phyloP scores from a whole-genome alignment of 495 filamentous ascomycete species.

The Durotheca rogersii region DNA sequence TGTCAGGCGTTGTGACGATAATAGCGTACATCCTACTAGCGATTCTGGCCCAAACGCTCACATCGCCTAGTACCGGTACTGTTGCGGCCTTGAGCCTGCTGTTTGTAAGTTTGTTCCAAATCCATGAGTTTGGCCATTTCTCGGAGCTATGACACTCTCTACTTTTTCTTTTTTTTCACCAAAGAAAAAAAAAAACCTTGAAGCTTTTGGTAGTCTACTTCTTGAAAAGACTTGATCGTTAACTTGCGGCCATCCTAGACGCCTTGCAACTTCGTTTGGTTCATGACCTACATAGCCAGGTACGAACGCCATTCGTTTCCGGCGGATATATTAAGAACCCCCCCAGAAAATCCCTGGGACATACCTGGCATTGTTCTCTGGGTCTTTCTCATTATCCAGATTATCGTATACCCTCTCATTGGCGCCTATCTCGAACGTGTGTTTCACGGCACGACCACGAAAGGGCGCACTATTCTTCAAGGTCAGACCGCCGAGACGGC shows the following conservation, averaged over 20 bases:
- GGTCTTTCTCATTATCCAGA: constrained; percentile 70
- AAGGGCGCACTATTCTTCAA: constrained; percentile 55
- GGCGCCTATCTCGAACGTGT: constrained; percentile 70
- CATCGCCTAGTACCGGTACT: constrained; percentile 54
- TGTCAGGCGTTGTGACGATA: constrained; percentile 68
- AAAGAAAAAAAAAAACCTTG: too few species aligned
- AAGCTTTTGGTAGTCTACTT: neutral
- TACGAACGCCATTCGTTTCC: constrained; percentile 58
- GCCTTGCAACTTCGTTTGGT: constrained; percentile 75
- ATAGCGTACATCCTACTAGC: constrained; percentile 66
- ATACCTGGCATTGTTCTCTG: constrained; percentile 67
- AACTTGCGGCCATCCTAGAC: constrained; percentile 33
- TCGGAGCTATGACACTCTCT: neutral
- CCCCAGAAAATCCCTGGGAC: constrained; percentile 61
- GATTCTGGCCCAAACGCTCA: constrained; percentile 66
- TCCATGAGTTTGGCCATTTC: neutral
- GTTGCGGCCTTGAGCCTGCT: constrained; percentile 65
- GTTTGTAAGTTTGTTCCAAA: constrained; percentile 45
- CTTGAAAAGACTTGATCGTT: neutral
- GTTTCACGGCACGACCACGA: constrained; percentile 71
- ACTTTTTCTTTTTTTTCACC: neutral
- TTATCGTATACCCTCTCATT: constrained; percentile 67
- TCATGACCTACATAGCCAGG: constrained; percentile 65
- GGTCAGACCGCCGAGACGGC: constrained; percentile 37
- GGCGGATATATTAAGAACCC: constrained; percentile 55